Evolutionary conservation across 331 rosid species (phyloP).

Genomic region (Saraca asoca): DNA sequence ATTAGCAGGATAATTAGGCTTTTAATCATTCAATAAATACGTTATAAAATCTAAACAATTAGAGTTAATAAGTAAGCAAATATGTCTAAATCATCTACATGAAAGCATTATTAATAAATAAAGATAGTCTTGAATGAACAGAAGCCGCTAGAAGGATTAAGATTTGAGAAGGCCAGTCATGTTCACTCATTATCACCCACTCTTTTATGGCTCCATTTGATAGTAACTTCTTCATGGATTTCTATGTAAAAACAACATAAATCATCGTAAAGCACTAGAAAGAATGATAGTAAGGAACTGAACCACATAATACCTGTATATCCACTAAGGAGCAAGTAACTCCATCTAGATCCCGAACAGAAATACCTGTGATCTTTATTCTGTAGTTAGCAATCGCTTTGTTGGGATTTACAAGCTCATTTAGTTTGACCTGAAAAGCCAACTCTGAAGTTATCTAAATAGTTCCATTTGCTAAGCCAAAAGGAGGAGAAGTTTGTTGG

Average conservation of each 20-base stretch:
- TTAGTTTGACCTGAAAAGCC: slow-evolving; percentile 69
- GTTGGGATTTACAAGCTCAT: slow-evolving; percentile 67
- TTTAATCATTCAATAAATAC: no score
- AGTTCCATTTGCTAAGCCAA: not conserved
- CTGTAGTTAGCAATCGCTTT: slow-evolving; percentile 70
- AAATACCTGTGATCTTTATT: slow-evolving; percentile 77
- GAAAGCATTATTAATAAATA: no score
- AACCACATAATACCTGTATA: slow-evolving; percentile 61
- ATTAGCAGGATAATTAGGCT: no score
- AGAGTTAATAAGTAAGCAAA: no score
- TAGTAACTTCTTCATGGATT: slow-evolving; percentile 61
- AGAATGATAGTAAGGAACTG: slow-evolving; percentile 18
- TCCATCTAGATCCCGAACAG: slow-evolving; percentile 61
- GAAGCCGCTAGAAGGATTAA: no score
- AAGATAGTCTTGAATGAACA: no score
- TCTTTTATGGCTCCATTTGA: slow-evolving; percentile 60
- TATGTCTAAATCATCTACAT: no score
- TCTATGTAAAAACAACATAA: slow-evolving; percentile 47
- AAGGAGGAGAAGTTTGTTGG: slow-evolving; percentile 4
- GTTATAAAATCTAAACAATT: no score
- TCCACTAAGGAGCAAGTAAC: slow-evolving; percentile 63
- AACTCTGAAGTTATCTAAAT: slow-evolving; percentile 16
- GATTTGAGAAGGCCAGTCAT: no score
- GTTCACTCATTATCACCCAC: no score
- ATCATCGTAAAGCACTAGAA: slow-evolving; percentile 31